These are phyloP conservation scores for Hypoxylon crocopeplum DNA, from an alignment of 495 filamentous ascomycete species.

Conservation along the genomic window DNA sequence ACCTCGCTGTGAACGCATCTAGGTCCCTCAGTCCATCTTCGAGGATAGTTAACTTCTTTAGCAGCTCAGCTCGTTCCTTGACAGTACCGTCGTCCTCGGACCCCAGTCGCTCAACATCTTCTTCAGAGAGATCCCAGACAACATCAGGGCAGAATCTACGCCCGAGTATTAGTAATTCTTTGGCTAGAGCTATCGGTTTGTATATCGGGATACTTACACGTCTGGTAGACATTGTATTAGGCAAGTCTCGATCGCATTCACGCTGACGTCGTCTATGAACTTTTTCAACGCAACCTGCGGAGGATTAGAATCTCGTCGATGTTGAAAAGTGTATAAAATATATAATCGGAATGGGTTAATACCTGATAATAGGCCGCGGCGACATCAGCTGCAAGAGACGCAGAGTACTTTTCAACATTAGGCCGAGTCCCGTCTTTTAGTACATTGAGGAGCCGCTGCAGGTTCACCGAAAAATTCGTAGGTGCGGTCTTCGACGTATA, in stretches of 20 bases:
- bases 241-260: constrained; percentile 55
- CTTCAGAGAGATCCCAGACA: constrained; percentile 28
- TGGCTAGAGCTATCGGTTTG: too few species aligned
- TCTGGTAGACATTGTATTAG: constrained; percentile 29
- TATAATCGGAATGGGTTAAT: background rate
- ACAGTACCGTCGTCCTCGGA: constrained; percentile 36
- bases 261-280: constrained; percentile 64
- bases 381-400: constrained; percentile 33
- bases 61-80: constrained; percentile 30
- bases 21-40: constrained; percentile 28
- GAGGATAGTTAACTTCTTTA: constrained; percentile 27
- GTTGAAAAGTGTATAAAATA: constrained; percentile 12
- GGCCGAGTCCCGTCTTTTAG: constrained; percentile 13
- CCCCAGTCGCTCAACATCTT: constrained; percentile 30
- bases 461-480: too few species aligned
- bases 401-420: constrained; percentile 27
- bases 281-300: constrained; percentile 58
- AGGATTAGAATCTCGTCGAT: constrained; percentile 6
- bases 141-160: constrained; percentile 33
- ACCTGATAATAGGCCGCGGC: constrained; percentile 54
- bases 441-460: background rate
- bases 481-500: constrained; percentile 26
- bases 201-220: too few species aligned
- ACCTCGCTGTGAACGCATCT: constrained; percentile 30
- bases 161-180: background rate